Base-by-base conservation (phyloP, 768 basidiomycete genomes). In the Pleurotus platypus region DNA sequence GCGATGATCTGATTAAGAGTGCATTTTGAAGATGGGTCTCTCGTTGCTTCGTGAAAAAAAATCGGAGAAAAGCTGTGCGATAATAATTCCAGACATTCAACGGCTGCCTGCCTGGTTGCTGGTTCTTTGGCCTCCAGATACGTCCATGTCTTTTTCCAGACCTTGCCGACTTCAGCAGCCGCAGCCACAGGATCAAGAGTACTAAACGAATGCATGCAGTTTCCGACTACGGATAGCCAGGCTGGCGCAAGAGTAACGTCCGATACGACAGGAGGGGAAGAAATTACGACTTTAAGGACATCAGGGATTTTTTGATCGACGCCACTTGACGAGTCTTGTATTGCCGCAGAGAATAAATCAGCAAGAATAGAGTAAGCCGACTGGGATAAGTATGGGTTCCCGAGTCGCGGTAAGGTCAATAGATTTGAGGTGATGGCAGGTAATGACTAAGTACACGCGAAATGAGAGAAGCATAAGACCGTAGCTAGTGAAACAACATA, bases 351-450 rank as follows among this genome's bases (percentile, higher is more conserved):
- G 60, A 98, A 86, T 4, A 98, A 78, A 61, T 89, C 87, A 30
- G 94, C 86, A 61, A 99, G 79, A 48, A 95, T 81, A 39, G 89
- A 86, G 68, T 95, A 98, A 27, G 90, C 80, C 12, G 91, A 85
- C 69, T 94, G 88, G 1, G 95, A 89, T 43, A 99, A 80, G 69
- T 94, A 97, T 18, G 90, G 83, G 63, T 92, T 94, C 39, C 89
- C 90, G 6, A 96, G 79, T 56, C 92, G 88, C 16, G 96, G 94
- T 30, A 98, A 83, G 20, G 82, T 76, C 5, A 98, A 84, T 24
- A 98, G 82, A 18, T 84, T 74, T 16, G 81, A 78, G 18, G 86
- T 86, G 49, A 97, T 81, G 4, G 77, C 60, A 9, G 91, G 82
- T 35, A 95, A 78, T 37, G 84, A 79, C 94, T 98, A n/a, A 5